Base-by-base conservation (phyloP, 2,329 filamentous ascomycete genomes). In the Arthrobotrys entomopaga region DNA sequence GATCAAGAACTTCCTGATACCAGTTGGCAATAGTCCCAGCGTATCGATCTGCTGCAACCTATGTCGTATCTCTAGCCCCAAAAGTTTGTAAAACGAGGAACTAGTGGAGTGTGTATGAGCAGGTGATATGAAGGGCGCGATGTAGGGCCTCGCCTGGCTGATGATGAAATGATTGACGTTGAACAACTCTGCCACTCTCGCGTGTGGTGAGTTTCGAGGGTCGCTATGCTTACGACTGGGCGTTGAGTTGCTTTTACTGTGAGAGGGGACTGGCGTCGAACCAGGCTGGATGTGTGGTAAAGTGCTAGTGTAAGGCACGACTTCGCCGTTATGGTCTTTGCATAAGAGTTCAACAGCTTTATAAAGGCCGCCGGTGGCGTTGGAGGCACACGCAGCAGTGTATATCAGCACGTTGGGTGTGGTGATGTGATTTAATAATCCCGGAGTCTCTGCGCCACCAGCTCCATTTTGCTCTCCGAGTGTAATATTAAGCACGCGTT, bases 101-200 rank as follows among this genome's bases (percentile, higher is more conserved):
- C 85, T 86, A 34, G 87, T 81, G 80, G 83, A 89, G 59, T 83
- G 86, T 78, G 85, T 86, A 81, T 93, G 91, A 83, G 93, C 88
- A 77, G 94, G 91, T 52, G 89, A 90, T 75, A 90, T 88, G 78
- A 97, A 95, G 0, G 93, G 93, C 26, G 94, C 89, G 15, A 97
- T 85, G 81, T 96, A 97, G 0, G 94, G 94, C 2, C 93, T 87
- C 0, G 94, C 93, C 83, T 97, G 94, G 77, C 91, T 95, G 77
- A 98, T 89, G 77, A 98, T 92, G 82, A 96, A 97, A 83, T 97
- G 93, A 80, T 97, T 96, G 61, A 96, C 91, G 80, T 96, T 96
- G 85, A 95, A 95, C 10, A 94, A 86, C 82, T 94, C 90, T 5
- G 90, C 88, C 29, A 95, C 89, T 43, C 91, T 87, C 63, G 88